A percentile compares a stretch with the other conserved stretches of the same genome.
These are phyloP conservation scores for Actinomucor elegans DNA, from an alignment of 371 early-diverging fungal species.

Conservation along the genomic window DNA sequence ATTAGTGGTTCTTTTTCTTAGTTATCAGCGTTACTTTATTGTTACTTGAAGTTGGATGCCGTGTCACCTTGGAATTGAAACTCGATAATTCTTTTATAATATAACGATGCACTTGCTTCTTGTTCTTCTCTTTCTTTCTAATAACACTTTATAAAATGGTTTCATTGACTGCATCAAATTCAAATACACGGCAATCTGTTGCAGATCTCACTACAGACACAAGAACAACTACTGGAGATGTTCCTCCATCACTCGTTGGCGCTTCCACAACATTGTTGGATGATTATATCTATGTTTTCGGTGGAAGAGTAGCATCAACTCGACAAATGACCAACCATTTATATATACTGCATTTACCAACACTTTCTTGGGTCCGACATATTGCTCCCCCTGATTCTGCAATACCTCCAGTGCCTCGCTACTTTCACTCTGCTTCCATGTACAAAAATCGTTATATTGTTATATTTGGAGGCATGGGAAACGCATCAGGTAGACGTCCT, in stretches of 20 bases:
- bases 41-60: background rate
- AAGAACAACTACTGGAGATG: constrained; percentile 64
- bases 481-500: background rate
- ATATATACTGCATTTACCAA: constrained; percentile 65
- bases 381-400: constrained; percentile 45
- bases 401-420: constrained; percentile 60
- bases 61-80: background rate
- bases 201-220: constrained; percentile 19
- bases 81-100: background rate
- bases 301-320: constrained; percentile 68
- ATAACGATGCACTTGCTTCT: background rate
- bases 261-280: constrained; percentile 71
- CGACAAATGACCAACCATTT: constrained; percentile 74
- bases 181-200: constrained; percentile 11
- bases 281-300: constrained; percentile 72
- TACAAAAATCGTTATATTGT: constrained; percentile 54
- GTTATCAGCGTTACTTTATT: no score
- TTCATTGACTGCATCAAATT: background rate
- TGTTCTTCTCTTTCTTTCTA: background rate
- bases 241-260: constrained; percentile 79
- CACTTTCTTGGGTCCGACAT: constrained; percentile 63
- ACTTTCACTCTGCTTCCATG: constrained; percentile 76
- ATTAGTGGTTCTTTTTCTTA: no score
- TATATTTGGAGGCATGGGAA: constrained; percentile 67
- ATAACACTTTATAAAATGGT: background rate